phyloP scores from a whole-genome alignment of 2,329 filamentous ascomycete species.

The Xenosphaeropsis pyriputrescens region DNA sequence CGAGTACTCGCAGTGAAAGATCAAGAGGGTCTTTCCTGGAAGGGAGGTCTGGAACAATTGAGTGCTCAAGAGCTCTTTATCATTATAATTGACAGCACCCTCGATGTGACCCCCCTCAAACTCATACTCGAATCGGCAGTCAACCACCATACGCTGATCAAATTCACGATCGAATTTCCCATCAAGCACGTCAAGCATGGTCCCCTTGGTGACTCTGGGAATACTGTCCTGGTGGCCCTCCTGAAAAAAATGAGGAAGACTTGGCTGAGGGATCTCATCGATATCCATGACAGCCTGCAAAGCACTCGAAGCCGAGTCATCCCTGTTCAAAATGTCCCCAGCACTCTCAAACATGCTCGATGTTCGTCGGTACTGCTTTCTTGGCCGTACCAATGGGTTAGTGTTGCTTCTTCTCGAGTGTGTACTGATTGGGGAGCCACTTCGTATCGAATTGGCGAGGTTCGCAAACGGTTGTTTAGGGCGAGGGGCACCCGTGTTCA shows the following conservation, averaged over 20 bases:
- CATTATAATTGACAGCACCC: constrained; percentile 89
- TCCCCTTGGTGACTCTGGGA: constrained; percentile 71
- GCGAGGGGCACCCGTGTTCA: constrained; percentile 42
- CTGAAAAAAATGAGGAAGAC: constrained; percentile 71
- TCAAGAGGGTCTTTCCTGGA: constrained; percentile 60
- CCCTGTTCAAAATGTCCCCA: constrained; percentile 72
- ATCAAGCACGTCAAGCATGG: constrained; percentile 75
- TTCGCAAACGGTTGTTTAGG: constrained; percentile 51
- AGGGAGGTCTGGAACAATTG: constrained; percentile 60
- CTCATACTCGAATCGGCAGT: constrained; percentile 98
- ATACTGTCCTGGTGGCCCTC: constrained; percentile 74
- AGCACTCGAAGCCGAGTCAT: constrained; percentile 40
- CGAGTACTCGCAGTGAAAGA: constrained; percentile 98
- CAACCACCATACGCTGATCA: constrained; percentile 74
- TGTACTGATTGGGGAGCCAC: constrained; percentile 59
- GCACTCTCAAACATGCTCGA: constrained; percentile 97
- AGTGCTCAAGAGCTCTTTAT: constrained; percentile 73
- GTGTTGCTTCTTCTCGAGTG: constrained; percentile 55
- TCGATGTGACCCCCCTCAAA: constrained; percentile 94
- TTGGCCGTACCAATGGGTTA: constrained; percentile 58
- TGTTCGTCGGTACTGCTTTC: constrained; percentile 82
- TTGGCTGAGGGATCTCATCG: constrained; percentile 58
- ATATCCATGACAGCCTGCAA: constrained; percentile 72
- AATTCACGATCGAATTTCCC: constrained; percentile 66
- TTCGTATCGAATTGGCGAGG: constrained; percentile 41